Evolutionary conservation across 2,329 filamentous ascomycete genomes (phyloP), one percentile per base, ranked within the genome.

Genomic region (Pseudopyrenochaeta lycopersici): DNA sequence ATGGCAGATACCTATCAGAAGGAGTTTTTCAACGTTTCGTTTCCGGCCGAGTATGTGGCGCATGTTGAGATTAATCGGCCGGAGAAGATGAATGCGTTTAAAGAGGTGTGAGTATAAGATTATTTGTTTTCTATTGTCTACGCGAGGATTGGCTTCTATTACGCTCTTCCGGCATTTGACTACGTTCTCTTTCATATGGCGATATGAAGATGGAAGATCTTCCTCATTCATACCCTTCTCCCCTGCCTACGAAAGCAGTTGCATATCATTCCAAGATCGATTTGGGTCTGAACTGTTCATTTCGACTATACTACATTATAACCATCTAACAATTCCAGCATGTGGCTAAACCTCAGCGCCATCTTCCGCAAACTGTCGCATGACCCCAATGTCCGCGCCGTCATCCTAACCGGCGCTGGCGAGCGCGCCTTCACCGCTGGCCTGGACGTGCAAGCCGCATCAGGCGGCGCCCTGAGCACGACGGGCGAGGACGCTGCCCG

Each of bases 11-110:
- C 66, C 20, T 80, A 77, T 61, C 69, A 74, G 9, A 88, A 85
- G 77, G 80, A 88, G 63, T 82, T 90, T 81, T 92, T 92, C 83
- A 86, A 87, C 62, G 82, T 96, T 64, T 86, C 84, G n/a, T 87
- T 87, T 36, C 91, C 92, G 0, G 70, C 79, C 32, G 83, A 88
- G 68, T 87, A 87, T 79, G 88, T 97, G 43, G 90, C 88, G n/a
- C 91, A 96, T 74, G 90, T 98, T 54, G 89, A 97, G 78, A 96
- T 96, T 78, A 93, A 96, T 80, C 86, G 93, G 1, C 87, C 93
- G 1, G 77, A 86, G 62, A 97, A 96, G 80, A 81, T 97, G 74
- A 98, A 98, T 76, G 88, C 93, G 60, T 97, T 97, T 76, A 84
- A 87, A 62, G 87, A 91, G 73, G 80, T 77, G 84, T 86, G 75